These are phyloP conservation scores for Barnettozyma siamensis DNA, from an alignment of 805 yeast genomes.

Conservation along the genomic window DNA sequence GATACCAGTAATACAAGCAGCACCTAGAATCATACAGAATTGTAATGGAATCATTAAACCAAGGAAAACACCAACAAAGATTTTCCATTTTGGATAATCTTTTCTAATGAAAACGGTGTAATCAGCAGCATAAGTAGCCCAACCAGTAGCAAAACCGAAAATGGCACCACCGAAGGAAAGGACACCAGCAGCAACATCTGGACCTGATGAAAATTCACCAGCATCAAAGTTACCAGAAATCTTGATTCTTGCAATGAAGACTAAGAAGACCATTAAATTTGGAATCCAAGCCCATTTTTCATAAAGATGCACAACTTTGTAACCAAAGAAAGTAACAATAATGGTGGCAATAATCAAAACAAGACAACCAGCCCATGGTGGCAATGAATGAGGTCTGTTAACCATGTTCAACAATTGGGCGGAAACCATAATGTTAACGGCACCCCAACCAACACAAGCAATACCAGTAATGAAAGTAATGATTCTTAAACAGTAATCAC, in stretches of 20 bases:
- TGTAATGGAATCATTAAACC: slow-evolving; percentile 67
- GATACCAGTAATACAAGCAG: slow-evolving; percentile 75
- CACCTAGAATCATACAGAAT: slow-evolving; percentile 76
- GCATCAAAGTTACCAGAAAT: slow-evolving; percentile 58
- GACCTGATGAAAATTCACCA: slow-evolving; percentile 49
- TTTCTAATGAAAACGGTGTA: slow-evolving; percentile 84
- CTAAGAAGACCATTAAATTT: slow-evolving; percentile 63
- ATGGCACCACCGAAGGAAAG: slow-evolving; percentile 77
- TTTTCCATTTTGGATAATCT: slow-evolving; percentile 48
- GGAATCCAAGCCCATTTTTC: slow-evolving; percentile 92
- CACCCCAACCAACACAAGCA: slow-evolving; percentile 95
- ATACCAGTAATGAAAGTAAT: slow-evolving; percentile 72
- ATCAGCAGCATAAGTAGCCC: slow-evolving; percentile 92
- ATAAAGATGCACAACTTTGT: slow-evolving; percentile 71
- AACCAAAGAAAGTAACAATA: slow-evolving; percentile 76
- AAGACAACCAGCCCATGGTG: slow-evolving; percentile 89
- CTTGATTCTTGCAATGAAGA: slow-evolving; percentile 71
- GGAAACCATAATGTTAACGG: slow-evolving; percentile 84
- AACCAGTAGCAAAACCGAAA: slow-evolving; percentile 89
- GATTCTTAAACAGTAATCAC: slow-evolving; percentile 68
- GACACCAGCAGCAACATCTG: slow-evolving; percentile 66
- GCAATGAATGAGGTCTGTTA: slow-evolving; percentile 52
- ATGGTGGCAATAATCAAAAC: slow-evolving; percentile 65
- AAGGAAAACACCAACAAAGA: slow-evolving; percentile 56
- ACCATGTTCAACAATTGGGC: slow-evolving; percentile 80